phyloP scores from a whole-genome alignment of 257 asterid genomes.

The Mentha longifolia region DNA sequence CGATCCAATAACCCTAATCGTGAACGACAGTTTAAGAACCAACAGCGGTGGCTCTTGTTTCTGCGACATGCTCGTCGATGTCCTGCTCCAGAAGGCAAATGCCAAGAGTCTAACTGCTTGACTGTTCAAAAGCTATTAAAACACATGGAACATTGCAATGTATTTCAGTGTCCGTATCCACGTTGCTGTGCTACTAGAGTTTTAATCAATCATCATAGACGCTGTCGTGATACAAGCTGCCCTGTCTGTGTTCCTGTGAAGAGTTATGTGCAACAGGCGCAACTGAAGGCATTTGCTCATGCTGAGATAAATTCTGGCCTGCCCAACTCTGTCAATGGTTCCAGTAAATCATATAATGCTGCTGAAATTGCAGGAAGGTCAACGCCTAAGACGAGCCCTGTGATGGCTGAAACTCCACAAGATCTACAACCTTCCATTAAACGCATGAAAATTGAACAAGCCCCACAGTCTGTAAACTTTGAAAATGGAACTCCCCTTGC shows the following conservation, averaged over 20 bases:
- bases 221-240: constrained; percentile 71
- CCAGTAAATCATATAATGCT: constrained; percentile 53
- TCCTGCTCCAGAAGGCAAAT: constrained; percentile 81
- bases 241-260: constrained; percentile 92
- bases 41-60: constrained; percentile 83
- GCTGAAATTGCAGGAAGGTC: constrained; percentile 54
- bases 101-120: constrained; percentile 72
- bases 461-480: constrained; percentile 53
- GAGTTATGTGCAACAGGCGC: constrained; percentile 61
- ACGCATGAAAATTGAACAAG: constrained; percentile 86
- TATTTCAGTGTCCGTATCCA: constrained; percentile 64
- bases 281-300: constrained; percentile 50
- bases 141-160: constrained; percentile 75
- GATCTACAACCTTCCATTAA: constrained; percentile 76
- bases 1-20: constrained; percentile 58
- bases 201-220: constrained; percentile 62
- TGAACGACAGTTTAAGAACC: constrained; percentile 71
- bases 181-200: constrained; percentile 68
- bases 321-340: constrained; percentile 52
- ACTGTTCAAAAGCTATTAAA: constrained; percentile 65
- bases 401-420: constrained; percentile 56
- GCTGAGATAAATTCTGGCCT: constrained; percentile 53
- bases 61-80: constrained; percentile 92
- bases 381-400: constrained; percentile 47
- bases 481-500: constrained; percentile 51